These are phyloP conservation scores for Pyrus pyrifolia DNA, from an alignment of 306 rosid species.

Conservation along the genomic window DNA sequence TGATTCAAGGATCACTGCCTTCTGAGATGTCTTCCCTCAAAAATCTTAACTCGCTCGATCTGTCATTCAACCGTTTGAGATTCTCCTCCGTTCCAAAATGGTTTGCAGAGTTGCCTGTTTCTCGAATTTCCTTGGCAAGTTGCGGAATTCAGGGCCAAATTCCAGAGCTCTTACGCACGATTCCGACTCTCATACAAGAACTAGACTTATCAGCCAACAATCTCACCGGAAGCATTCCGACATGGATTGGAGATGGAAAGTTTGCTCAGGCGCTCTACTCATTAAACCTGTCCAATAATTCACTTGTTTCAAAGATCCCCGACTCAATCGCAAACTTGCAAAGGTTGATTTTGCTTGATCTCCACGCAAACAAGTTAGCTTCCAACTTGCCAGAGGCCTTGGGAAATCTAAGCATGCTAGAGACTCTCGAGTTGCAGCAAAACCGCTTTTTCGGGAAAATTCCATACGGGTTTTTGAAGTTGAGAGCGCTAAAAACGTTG, in stretches of 20 bases:
- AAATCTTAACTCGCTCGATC: slow-evolving; percentile 45
- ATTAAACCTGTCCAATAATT: slow-evolving; percentile 58
- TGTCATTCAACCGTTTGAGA: slow-evolving; percentile 50
- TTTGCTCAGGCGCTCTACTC: slow-evolving; percentile 36
- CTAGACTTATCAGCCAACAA: slow-evolving; percentile 38
- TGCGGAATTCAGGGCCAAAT: slow-evolving; percentile 50
- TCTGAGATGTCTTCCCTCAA: slow-evolving; percentile 49
- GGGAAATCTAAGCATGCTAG: slow-evolving; percentile 39
- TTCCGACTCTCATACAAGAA: slow-evolving; percentile 40
- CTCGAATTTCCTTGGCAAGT: slow-evolving; percentile 44
- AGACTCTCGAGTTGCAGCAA: slow-evolving; percentile 50
- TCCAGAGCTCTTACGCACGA: slow-evolving; percentile 28
- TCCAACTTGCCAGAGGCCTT: slow-evolving; percentile 44
- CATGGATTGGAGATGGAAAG: slow-evolving; percentile 58
- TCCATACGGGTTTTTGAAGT: slow-evolving; percentile 46
- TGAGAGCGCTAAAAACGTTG: slow-evolving; percentile 41
- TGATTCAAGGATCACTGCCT: slow-evolving; percentile 53
- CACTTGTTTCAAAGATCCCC: slow-evolving; percentile 48
- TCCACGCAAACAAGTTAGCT: slow-evolving; percentile 45
- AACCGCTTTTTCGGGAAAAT: slow-evolving; percentile 53
- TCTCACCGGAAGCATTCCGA: slow-evolving; percentile 48
- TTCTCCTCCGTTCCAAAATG: slow-evolving; percentile 45
- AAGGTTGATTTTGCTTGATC: slow-evolving; percentile 49
- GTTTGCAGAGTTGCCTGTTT: slow-evolving; percentile 34
- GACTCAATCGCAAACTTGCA: slow-evolving; percentile 37